Conservation (phyloP, 2,329 filamentous ascomycete species). For the Hypoxylon sp. region DNA sequence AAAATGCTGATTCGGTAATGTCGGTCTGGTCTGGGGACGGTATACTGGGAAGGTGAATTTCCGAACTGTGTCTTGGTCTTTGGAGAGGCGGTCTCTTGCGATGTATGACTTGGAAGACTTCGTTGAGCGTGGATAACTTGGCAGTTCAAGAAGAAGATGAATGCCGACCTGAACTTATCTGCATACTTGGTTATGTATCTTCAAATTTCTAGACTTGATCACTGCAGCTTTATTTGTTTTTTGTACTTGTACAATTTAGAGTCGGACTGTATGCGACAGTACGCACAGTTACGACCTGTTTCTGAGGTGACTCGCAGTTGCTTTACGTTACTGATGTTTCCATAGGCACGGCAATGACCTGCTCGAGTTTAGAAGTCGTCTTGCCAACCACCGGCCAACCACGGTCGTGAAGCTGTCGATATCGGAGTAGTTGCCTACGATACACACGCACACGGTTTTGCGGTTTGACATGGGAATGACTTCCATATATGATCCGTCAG, state of each 20-base stretch:
- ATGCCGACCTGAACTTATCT: neutral
- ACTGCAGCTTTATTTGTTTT: neutral
- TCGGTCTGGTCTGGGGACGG: neutral
- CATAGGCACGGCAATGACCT: neutral
- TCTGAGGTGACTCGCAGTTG: neutral
- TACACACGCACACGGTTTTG: neutral
- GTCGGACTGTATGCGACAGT: neutral
- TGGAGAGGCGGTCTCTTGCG: neutral
- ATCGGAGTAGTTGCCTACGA: neutral
- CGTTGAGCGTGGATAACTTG: neutral
- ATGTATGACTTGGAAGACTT: neutral
- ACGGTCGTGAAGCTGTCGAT: neutral
- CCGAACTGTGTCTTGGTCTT: neutral
- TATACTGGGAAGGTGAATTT: neutral
- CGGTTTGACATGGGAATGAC: too few relatives aligned
- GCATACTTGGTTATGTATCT: neutral
- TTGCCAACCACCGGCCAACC: neutral
- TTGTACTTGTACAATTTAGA: neutral
- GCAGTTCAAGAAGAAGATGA: neutral
- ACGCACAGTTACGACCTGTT: neutral
- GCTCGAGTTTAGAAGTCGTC: neutral
- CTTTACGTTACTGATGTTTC: slow-evolving; percentile 1
- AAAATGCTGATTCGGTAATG: neutral
- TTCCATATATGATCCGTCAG: too few relatives aligned
- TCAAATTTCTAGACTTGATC: neutral